phyloP scores from a whole-genome alignment of 306 rosid genomes.

The Glycyrrhiza uralensis region DNA sequence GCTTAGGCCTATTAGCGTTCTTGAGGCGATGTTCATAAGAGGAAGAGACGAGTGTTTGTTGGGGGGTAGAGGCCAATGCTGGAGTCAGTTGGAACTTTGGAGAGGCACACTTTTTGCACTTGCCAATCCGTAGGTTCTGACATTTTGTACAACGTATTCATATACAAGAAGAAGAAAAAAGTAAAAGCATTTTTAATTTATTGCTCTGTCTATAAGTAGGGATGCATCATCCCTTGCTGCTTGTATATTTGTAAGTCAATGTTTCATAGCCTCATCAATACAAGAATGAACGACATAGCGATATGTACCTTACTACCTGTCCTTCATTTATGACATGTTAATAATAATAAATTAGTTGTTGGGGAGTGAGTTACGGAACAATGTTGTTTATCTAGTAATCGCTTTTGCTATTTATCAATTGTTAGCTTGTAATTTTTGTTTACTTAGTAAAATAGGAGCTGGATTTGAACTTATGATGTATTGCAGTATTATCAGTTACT shows the following conservation, averaged over 20 bases:
- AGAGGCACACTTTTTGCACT: conserved; percentile 29
- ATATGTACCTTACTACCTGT: not conserved
- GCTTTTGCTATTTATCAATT: not conserved
- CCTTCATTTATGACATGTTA: not conserved
- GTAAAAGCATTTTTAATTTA: not conserved
- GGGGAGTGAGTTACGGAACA: not conserved
- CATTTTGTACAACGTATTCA: conserved; percentile 24
- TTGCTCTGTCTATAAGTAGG: not conserved
- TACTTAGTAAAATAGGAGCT: not conserved
- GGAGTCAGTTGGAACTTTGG: conserved; percentile 22
- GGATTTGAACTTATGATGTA: not conserved
- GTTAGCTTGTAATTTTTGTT: not conserved
- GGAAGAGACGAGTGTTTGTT: not conserved
- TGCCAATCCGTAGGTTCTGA: conserved; percentile 25
- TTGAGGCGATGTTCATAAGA: conserved; percentile 35
- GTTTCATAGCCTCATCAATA: conserved; percentile 8
- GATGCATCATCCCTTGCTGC: not conserved
- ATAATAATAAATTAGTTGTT: not conserved
- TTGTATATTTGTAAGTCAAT: conserved; percentile 4
- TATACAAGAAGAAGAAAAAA: not conserved
- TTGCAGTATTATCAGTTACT: no score
- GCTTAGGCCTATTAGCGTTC: conserved; percentile 57
- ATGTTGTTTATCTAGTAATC: not conserved
- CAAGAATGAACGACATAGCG: not conserved
- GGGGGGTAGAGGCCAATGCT: conserved; percentile 12